Conservation (phyloP, 352 stramenopile genomes). For the Phytophthora pluvialis region DNA sequence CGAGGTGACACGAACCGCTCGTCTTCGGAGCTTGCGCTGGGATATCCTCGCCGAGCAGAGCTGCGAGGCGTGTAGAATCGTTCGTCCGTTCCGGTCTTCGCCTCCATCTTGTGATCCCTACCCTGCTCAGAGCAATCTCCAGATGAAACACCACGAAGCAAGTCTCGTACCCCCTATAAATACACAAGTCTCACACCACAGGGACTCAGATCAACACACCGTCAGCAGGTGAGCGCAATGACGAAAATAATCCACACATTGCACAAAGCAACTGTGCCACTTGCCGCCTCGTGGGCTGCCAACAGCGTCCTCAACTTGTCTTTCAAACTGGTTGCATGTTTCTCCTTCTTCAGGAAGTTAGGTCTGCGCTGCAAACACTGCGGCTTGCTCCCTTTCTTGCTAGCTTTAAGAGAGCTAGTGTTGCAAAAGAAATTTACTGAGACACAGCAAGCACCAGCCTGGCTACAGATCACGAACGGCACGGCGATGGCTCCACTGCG, state of each 20-base stretch:
- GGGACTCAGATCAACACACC: constrained; percentile 1
- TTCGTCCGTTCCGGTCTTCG: constrained; percentile 52
- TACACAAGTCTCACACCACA: constrained; percentile 9
- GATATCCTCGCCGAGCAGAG: constrained; percentile 64
- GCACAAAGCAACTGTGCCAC: too few relatives aligned
- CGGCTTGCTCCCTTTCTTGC: constrained; percentile 14
- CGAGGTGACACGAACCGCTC: constrained; percentile 67
- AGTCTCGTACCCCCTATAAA: constrained; percentile 17
- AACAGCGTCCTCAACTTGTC: constrained; percentile 11
- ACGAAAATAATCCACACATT: constrained; percentile 18
- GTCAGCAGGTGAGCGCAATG: constrained; percentile 8
- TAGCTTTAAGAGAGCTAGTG: constrained; percentile 23
- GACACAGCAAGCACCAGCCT: constrained; percentile 9
- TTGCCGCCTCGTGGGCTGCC: too few relatives aligned
- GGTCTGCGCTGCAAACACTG: constrained; percentile 10
- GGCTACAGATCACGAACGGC: constrained; percentile 13
- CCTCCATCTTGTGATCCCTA: constrained; percentile 43
- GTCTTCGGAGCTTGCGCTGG: constrained; percentile 59
- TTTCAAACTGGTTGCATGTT: constrained; percentile 46
- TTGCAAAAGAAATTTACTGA: constrained; percentile 6
- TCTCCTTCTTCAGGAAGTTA: constrained; percentile 35
- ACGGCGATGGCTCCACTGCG: background rate
- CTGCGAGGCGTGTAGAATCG: constrained; percentile 72
- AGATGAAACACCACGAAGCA: constrained; percentile 2
- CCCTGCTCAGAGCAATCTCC: constrained; percentile 13